phyloP scores from a whole-genome alignment of 768 basidiomycete species.

The Suillus occidentalis region DNA sequence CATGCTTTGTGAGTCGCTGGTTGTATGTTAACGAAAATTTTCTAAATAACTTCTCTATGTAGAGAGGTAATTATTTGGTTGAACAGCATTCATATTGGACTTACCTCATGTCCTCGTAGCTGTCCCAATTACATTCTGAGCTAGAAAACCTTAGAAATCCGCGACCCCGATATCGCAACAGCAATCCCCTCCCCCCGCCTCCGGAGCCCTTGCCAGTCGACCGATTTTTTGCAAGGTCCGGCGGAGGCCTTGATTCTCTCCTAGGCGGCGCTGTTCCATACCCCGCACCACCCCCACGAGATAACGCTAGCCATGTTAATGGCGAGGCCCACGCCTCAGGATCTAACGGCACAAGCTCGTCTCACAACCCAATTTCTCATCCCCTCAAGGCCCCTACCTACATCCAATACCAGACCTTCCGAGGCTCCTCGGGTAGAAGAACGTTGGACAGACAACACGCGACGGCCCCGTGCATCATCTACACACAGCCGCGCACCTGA shows the following conservation, averaged over 20 bases:
- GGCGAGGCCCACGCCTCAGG: conserved; percentile 13
- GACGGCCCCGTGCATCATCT: conserved; percentile 14
- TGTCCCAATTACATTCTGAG: conserved; percentile 36
- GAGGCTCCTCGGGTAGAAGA: conserved; percentile 24
- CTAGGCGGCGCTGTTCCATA: conserved; percentile 23
- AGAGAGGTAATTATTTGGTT: conserved; percentile 8
- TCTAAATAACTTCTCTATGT: not conserved
- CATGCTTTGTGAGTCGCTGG: conserved; percentile 26
- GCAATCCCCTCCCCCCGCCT: conserved; percentile 57
- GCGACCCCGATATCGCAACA: conserved; percentile 30
- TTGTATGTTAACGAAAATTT: not conserved
- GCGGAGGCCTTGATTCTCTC: conserved; percentile 22
- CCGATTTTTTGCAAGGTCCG: conserved; percentile 40
- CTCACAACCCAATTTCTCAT: conserved; percentile 16
- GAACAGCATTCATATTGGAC: not conserved
- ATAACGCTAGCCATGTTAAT: conserved; percentile 10
- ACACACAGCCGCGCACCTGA: conserved; percentile 11
- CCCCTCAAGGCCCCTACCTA: conserved; percentile 17
- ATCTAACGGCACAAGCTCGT: conserved; percentile 11
- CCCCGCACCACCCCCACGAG: conserved; percentile 28
- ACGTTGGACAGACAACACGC: conserved; percentile 19
- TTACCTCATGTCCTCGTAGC: conserved; percentile 26
- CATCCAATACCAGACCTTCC: conserved; percentile 23
- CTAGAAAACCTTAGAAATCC: conserved; percentile 37
- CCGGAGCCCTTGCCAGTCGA: conserved; percentile 52